Evolutionary conservation across 345 rosid species (phyloP).

Genomic region (Viola odorata): DNA sequence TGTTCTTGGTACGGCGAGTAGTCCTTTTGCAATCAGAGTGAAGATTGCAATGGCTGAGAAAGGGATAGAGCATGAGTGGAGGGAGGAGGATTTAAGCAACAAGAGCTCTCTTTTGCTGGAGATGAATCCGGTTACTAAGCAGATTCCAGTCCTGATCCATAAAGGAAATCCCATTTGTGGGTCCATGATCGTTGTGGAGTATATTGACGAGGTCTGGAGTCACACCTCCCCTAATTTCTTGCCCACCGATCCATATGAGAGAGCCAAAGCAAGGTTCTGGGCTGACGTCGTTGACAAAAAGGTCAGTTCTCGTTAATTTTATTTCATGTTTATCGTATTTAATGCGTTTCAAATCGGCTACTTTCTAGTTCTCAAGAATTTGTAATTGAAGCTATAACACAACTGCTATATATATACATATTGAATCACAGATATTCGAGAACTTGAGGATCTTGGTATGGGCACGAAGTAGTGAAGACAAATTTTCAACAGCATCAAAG

Average conservation of each 20-base stretch:
- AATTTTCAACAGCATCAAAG: slow-evolving; percentile 1
- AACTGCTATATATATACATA: too few species aligned
- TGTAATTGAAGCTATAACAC: too few species aligned
- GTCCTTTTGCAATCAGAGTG: slow-evolving; percentile 13
- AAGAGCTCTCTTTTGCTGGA: slow-evolving; percentile 5
- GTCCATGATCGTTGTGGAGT: slow-evolving; percentile 13
- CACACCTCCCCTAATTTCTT: background rate
- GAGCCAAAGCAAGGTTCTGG: slow-evolving; percentile 19
- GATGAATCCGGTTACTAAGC: slow-evolving; percentile 6
- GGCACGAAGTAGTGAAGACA: background rate
- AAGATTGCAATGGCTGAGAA: slow-evolving; percentile 15
- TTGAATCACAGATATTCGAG: slow-evolving; percentile 5
- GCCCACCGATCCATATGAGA: slow-evolving; percentile 11
- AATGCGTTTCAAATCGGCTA: too few species aligned
- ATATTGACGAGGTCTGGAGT: slow-evolving; percentile 14
- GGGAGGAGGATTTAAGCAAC: slow-evolving; percentile 12
- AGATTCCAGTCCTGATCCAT: too few species aligned
- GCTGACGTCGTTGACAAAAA: slow-evolving; percentile 12
- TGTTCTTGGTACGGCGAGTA: background rate
- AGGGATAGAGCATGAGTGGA: slow-evolving; percentile 5
- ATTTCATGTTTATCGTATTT: too few species aligned
- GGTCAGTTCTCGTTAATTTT: too few species aligned
- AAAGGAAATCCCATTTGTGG: slow-evolving; percentile 9
- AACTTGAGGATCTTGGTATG: slow-evolving; percentile 7
- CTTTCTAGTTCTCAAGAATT: too few species aligned